Conservation (phyloP, 129 eudicot species). For the Rutidosis leptorrhynchoides region DNA sequence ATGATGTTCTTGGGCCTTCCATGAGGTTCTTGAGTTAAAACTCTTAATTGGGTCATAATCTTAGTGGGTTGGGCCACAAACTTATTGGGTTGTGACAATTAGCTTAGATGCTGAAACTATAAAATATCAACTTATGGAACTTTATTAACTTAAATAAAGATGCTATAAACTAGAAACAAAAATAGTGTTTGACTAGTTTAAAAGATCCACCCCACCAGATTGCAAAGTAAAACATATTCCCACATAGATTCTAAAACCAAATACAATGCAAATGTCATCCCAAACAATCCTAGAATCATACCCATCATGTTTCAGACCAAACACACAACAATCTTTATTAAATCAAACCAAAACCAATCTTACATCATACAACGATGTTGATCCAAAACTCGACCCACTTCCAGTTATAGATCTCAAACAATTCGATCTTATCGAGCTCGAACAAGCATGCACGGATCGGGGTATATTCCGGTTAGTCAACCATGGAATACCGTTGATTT, state of each 20-base stretch:
- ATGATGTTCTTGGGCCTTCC: no score
- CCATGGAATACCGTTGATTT: constrained; percentile 62
- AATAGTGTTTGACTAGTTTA: no score
- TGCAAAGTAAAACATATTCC: not conserved
- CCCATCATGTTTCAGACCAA: constrained; percentile 36
- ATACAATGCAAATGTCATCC: constrained; percentile 30
- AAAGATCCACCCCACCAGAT: not conserved
- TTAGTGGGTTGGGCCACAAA: no score
- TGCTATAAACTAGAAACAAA: no score
- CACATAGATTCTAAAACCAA: constrained; percentile 23
- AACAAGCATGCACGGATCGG: constrained; percentile 60
- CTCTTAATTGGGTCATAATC: no score
- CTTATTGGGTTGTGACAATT: no score
- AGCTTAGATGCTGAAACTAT: no score
- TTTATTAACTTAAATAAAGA: no score
- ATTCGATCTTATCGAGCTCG: constrained; percentile 23
- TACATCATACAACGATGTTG: not conserved
- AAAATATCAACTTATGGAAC: no score
- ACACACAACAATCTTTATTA: not conserved
- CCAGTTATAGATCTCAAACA: constrained; percentile 44
- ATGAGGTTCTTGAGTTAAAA: no score
- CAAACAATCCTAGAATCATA: constrained; percentile 14
- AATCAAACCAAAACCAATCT: not conserved
- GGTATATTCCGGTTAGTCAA: constrained; percentile 76
- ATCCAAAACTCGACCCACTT: constrained; percentile 32